Evolutionary conservation across 176 grass and related monocot genomes (phyloP).

Genomic region (Eragrostis nindensis): DNA sequence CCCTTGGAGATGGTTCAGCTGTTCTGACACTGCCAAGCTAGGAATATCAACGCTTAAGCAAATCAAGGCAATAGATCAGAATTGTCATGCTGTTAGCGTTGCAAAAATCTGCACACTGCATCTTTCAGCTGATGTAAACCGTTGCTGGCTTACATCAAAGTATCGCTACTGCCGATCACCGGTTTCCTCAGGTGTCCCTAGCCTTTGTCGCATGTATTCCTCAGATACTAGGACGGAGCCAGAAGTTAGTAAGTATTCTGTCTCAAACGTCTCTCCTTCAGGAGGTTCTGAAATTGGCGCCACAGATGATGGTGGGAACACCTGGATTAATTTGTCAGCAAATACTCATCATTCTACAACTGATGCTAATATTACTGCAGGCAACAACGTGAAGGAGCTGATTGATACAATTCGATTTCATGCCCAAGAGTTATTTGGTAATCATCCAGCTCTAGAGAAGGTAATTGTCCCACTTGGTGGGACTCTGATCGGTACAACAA

Average conservation of each 20-base stretch:
- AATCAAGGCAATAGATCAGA: background rate
- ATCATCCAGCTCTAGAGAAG: conserved; percentile 59
- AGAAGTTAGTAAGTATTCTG: conserved; percentile 9
- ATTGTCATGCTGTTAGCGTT: background rate
- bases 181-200: conserved; percentile 4
- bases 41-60: background rate
- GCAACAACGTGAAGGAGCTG: conserved; percentile 52
- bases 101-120: conserved; percentile 1
- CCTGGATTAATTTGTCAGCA: conserved; percentile 46
- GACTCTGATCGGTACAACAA: conserved; percentile 55
- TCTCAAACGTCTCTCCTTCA: conserved; percentile 32
- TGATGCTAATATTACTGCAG: conserved; percentile 30
- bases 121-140: conserved; percentile 2
- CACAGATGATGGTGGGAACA: conserved; percentile 31
- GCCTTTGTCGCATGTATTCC: conserved; percentile 38
- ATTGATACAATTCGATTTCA: conserved; percentile 37
- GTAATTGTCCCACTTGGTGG: conserved; percentile 54
- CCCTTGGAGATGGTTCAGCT: conserved; percentile 22
- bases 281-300: conserved; percentile 18
- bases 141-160: conserved; percentile 5
- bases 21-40: conserved; percentile 4
- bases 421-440: conserved; percentile 50
- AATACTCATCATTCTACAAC: conserved; percentile 31
- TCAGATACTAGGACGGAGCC: conserved; percentile 34
- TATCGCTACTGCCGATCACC: background rate